These are phyloP conservation scores for Saturnispora gosingensis DNA, from an alignment of 805 yeast species.

Conservation along the genomic window DNA sequence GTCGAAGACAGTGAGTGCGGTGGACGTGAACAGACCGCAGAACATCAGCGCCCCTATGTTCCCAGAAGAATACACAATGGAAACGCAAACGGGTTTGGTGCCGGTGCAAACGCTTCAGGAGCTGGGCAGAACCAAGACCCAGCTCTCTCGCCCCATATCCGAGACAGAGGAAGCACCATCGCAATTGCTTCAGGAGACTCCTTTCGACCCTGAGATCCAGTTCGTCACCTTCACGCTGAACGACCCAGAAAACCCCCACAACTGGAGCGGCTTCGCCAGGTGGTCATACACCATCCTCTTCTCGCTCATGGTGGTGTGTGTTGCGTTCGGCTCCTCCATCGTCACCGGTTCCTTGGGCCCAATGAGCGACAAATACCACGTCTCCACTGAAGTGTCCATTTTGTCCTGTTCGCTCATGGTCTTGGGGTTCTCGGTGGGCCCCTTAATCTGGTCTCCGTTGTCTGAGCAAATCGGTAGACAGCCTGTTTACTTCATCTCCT, in stretches of 20 bases:
- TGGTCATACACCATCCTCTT: constrained; percentile 63
- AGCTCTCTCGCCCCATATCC: constrained; percentile 21
- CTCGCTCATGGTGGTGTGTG: constrained; percentile 70
- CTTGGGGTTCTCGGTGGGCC: constrained; percentile 80
- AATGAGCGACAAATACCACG: constrained; percentile 56
- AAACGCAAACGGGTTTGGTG: constrained; percentile 82
- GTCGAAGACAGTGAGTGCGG: constrained; percentile 40
- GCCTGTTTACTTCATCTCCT: constrained; percentile 71
- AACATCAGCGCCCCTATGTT: constrained; percentile 57
- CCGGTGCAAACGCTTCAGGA: constrained; percentile 64
- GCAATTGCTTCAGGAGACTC: constrained; percentile 17
- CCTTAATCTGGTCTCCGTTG: constrained; percentile 82
- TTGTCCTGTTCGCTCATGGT: constrained; percentile 83
- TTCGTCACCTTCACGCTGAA: constrained; percentile 72
- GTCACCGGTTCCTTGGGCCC: constrained; percentile 78
- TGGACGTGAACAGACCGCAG: constrained; percentile 49
- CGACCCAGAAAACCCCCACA: constrained; percentile 87
- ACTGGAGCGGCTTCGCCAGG: constrained; percentile 53
- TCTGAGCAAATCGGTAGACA: constrained; percentile 81
- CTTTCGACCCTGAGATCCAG: constrained; percentile 57
- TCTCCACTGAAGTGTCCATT: constrained; percentile 69
- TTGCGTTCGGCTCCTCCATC: constrained; percentile 90
- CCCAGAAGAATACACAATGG: constrained; percentile 88
- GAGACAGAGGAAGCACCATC: constrained; percentile 12
- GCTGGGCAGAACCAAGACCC: constrained; percentile 43